Evolutionary conservation across 2,329 filamentous ascomycete genomes (phyloP).

Genomic region (Penicillium frequentans): DNA sequence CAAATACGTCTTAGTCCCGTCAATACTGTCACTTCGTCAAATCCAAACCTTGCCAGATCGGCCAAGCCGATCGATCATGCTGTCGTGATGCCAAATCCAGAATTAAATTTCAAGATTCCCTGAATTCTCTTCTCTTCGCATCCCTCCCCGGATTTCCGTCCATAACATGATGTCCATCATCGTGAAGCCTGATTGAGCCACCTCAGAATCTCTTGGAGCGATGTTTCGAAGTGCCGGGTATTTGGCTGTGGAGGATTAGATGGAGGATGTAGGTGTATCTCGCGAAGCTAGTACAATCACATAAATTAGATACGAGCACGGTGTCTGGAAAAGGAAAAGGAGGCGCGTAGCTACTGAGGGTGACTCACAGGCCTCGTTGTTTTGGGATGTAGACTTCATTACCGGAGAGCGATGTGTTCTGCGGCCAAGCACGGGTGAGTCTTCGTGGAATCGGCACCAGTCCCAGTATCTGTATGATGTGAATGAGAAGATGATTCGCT

Average conservation of each 20-base stretch:
- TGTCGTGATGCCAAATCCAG: constrained; percentile 49
- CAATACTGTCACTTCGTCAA: constrained; percentile 34
- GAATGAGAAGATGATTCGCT: background rate
- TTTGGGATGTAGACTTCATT: constrained; percentile 41
- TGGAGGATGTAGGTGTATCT: constrained; percentile 21
- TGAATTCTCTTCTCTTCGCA: constrained; percentile 45
- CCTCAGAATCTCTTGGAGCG: constrained; percentile 38
- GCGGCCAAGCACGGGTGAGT: constrained; percentile 53
- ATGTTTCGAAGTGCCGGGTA: constrained; percentile 36
- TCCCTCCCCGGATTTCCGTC: constrained; percentile 49
- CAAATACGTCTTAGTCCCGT: constrained; percentile 47
- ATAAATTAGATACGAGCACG: constrained; percentile 12
- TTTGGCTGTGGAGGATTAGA: constrained; percentile 19
- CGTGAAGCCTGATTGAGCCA: constrained; percentile 43
- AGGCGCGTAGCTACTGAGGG: constrained; percentile 27
- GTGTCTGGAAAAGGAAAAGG: constrained; percentile 36
- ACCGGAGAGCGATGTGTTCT: constrained; percentile 47
- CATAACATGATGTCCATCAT: constrained; percentile 48
- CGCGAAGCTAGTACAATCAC: constrained; percentile 25
- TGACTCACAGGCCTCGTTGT: constrained; percentile 22
- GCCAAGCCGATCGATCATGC: constrained; percentile 50
- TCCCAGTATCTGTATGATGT: constrained; percentile 41
- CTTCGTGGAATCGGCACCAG: constrained; percentile 38
- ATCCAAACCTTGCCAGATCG: constrained; percentile 53
- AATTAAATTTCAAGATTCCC: constrained; percentile 42